Conservation (phyloP, 768 basidiomycete species). For the Vararia minispora region DNA sequence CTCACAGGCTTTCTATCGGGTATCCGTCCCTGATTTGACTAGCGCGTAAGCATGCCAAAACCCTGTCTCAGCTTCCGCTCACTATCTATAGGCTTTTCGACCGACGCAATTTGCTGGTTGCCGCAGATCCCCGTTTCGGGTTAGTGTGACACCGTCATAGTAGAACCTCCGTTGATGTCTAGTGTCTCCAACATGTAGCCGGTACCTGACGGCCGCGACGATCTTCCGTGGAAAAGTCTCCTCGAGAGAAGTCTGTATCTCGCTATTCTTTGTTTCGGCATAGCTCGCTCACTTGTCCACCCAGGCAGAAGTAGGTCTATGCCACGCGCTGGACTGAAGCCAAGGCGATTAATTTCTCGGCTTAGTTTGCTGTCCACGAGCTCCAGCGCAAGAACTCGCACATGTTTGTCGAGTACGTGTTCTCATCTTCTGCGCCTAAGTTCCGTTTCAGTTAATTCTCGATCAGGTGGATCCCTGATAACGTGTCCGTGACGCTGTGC, state of each 20-base stretch:
- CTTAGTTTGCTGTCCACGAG: constrained; percentile 56
- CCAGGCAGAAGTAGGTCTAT: constrained; percentile 19
- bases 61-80: background rate
- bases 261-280: constrained; percentile 14
- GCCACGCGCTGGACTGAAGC: constrained; percentile 1
- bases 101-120: constrained; percentile 69
- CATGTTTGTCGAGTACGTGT: constrained; percentile 68
- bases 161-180: constrained; percentile 1
- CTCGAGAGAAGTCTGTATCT: constrained; percentile 60
- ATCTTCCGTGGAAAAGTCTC: constrained; percentile 81
- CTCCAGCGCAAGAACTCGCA: constrained; percentile 66
- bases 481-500: constrained; percentile 75
- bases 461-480: constrained; percentile 83
- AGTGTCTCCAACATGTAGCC: constrained; percentile 29
- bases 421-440: background rate
- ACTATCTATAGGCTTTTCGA: constrained; percentile 54
- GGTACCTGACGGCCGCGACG: constrained; percentile 78
- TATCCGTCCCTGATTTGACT: constrained; percentile 60
- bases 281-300: constrained; percentile 17
- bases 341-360: constrained; percentile 6
- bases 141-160: constrained; percentile 20
- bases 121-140: constrained; percentile 74
- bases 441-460: constrained; percentile 4
- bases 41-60: constrained; percentile 43
- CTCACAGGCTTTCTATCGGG: constrained; percentile 45